These are phyloP conservation scores for Lyophyllum atratum DNA, from an alignment of 768 basidiomycete genomes.

Conservation along the genomic window DNA sequence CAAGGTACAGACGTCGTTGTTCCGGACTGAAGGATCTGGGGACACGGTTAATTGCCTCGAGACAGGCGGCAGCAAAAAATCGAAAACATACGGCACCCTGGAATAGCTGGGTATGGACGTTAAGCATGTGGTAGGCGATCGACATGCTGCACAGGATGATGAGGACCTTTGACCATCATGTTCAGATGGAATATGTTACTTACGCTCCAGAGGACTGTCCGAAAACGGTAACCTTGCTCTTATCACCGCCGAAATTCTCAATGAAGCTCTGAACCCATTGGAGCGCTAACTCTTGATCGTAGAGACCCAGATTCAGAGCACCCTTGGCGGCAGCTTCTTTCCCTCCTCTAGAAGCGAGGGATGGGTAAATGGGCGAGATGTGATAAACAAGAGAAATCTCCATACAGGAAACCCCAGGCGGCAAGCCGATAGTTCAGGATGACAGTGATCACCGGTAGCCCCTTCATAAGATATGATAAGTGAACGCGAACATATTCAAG, in stretches of 20 bases:
- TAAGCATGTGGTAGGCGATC: slow-evolving; percentile 38
- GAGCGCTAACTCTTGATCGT: slow-evolving; percentile 46
- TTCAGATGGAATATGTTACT: slow-evolving; percentile 27
- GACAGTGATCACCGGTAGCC: slow-evolving; percentile 19
- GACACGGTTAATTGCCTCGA: background rate
- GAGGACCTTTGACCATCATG: background rate
- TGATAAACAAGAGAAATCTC: background rate
- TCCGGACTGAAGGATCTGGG: slow-evolving; percentile 46
- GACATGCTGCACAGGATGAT: slow-evolving; percentile 18
- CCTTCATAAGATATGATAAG: background rate
- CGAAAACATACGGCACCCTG: slow-evolving; percentile 36
- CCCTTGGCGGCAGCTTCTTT: slow-evolving; percentile 34
- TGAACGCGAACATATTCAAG: background rate
- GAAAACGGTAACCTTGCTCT: slow-evolving; percentile 45
- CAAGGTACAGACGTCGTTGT: slow-evolving; percentile 29
- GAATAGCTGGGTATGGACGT: slow-evolving; percentile 30
- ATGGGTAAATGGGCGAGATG: background rate
- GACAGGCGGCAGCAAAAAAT: no score
- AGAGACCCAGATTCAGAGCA: slow-evolving; percentile 47
- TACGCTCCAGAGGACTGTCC: slow-evolving; percentile 59
- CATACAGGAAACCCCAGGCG: slow-evolving; percentile 23
- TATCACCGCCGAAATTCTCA: slow-evolving; percentile 46
- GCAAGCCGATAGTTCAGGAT: slow-evolving; percentile 20
- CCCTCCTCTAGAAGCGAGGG: slow-evolving; percentile 12
- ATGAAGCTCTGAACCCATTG: slow-evolving; percentile 65